A percentile compares a stretch with the other conserved stretches of the same genome.
phyloP scores from a whole-genome alignment of 768 basidiomycete species.

The Lactarius sanguifluus region DNA sequence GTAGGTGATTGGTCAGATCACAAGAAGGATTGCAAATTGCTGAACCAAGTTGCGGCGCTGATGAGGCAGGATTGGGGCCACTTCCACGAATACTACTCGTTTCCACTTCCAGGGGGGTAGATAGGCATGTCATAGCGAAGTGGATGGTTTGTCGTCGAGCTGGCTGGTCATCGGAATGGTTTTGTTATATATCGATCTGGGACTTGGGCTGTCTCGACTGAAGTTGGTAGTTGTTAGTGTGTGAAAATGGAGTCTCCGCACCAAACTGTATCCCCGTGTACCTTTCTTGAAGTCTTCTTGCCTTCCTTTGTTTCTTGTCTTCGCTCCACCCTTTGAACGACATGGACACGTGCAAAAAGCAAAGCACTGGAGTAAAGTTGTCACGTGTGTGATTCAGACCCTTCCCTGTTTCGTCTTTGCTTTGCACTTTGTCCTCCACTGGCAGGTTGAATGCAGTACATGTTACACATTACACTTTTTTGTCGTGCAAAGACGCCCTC shows the following conservation, averaged over 20 bases:
- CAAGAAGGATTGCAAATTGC: conserved; percentile 3
- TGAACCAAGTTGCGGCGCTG: not conserved
- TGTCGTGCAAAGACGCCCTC: no score
- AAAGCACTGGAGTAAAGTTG: no score
- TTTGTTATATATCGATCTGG: not conserved
- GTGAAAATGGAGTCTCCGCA: not conserved
- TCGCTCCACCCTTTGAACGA: no score
- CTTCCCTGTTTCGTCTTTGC: no score
- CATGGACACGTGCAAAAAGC: no score
- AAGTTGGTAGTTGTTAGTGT: not conserved
- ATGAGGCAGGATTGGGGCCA: not conserved
- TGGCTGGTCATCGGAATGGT: not conserved
- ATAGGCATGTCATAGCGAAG: not conserved
- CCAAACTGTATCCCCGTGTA: not conserved
- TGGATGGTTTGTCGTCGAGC: not conserved
- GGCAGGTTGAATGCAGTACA: no score
- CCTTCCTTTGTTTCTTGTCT: no score
- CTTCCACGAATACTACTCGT: not conserved
- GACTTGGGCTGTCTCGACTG: not conserved
- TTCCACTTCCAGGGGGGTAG: not conserved
- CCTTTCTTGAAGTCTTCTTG: not conserved
- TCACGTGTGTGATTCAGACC: no score
- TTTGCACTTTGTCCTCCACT: no score
- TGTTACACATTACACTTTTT: no score
- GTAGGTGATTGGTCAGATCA: not conserved